These are phyloP conservation scores for Haplosporangium sp. DNA, from an alignment of 371 early-diverging fungal species.

Conservation along the genomic window DNA sequence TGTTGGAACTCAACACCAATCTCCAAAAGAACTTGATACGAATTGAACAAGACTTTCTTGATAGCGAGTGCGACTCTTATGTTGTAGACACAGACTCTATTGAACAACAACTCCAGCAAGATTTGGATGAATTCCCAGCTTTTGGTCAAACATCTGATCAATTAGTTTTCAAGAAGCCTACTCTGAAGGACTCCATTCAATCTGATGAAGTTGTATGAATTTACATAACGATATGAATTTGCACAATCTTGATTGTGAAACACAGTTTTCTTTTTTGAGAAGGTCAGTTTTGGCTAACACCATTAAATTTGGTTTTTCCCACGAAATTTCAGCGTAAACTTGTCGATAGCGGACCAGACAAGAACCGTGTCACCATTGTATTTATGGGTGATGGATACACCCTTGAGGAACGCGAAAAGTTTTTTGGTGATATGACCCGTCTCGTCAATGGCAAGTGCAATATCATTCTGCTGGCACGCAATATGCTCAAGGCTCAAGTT, in stretches of 20 bases:
- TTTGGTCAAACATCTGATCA: slow-evolving; percentile 7
- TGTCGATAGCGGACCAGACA: slow-evolving; percentile 60
- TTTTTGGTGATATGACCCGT: slow-evolving; percentile 65
- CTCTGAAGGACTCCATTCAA: slow-evolving; percentile 1
- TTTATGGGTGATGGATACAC: slow-evolving; percentile 79
- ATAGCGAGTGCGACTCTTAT: slow-evolving; percentile 23
- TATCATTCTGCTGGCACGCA: neutral
- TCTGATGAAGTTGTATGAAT: slow-evolving; percentile 30
- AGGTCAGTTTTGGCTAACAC: too few relatives aligned
- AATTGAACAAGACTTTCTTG: slow-evolving; percentile 21
- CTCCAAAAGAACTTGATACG: neutral
- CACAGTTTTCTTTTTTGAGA: too few relatives aligned
- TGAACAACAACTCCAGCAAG: neutral
- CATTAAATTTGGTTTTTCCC: neutral
- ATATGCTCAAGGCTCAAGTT: neutral
- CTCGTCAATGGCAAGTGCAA: slow-evolving; percentile 53
- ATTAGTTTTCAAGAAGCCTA: neutral
- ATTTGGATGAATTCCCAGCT: neutral
- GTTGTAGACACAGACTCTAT: neutral
- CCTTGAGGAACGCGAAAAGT: slow-evolving; percentile 57
- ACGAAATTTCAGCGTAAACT: slow-evolving; percentile 33
- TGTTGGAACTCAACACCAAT: slow-evolving; percentile 46
- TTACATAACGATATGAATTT: neutral
- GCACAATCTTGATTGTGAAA: neutral
- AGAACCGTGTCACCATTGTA: slow-evolving; percentile 69